Percentiles rank a stretch among this genome's conserved stretches.
These are phyloP conservation scores for Zoysia japonica DNA, from an alignment of 176 grass and related monocot genomes.

Conservation along the genomic window DNA sequence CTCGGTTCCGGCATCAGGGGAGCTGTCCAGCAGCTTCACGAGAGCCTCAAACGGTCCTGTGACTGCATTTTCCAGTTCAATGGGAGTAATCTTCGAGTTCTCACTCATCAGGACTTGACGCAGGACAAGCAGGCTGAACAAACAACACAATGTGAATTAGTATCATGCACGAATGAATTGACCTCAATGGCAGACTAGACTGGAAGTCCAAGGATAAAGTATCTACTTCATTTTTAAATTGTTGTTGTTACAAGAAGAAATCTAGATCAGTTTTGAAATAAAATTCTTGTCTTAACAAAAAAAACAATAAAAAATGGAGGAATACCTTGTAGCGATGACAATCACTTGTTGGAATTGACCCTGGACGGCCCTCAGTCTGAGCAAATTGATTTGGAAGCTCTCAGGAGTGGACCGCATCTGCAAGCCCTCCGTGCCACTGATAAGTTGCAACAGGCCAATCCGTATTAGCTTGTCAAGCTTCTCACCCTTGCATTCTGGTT, in stretches of 20 bases:
- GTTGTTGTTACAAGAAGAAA: too few species aligned
- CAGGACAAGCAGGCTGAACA: conserved; percentile 79
- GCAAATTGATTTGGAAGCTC: conserved; percentile 66
- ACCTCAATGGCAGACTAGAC: neutral
- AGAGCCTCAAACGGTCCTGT: conserved; percentile 54
- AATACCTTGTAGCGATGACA: conserved; percentile 76
- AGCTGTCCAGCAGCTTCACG: conserved; percentile 49
- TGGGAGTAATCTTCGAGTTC: conserved; percentile 34
- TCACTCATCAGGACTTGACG: conserved; percentile 78
- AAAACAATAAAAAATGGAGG: too few species aligned
- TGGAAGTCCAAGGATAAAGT: neutral
- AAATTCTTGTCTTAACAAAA: too few species aligned
- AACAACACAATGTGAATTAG: conserved; percentile 9
- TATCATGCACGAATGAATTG: neutral
- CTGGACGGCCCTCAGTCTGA: conserved; percentile 74
- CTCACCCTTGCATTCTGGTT: conserved; percentile 82
- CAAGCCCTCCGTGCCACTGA: conserved; percentile 59
- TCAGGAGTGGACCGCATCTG: conserved; percentile 67
- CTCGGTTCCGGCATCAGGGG: conserved; percentile 55
- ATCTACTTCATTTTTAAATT: neutral
- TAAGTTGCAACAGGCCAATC: conserved; percentile 75
- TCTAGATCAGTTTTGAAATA: too few species aligned
- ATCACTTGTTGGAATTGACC: conserved; percentile 78
- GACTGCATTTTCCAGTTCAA: conserved; percentile 46
- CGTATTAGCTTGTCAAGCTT: conserved; percentile 69